phyloP scores from a whole-genome alignment of 2,329 filamentous ascomycete genomes.

The Coniochaeta hoffmannii region DNA sequence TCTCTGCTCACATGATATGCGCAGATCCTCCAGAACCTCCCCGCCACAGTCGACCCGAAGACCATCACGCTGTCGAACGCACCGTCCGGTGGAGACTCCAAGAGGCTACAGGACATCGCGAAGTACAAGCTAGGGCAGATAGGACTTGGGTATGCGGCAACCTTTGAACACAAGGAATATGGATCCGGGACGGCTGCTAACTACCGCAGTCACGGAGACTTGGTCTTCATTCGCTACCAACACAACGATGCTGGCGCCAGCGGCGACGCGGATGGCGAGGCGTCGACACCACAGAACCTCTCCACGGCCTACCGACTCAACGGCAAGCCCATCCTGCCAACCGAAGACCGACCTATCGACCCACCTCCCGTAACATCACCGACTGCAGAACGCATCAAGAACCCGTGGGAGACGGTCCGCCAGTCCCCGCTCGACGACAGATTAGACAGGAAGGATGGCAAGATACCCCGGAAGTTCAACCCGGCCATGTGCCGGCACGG shows the following conservation, averaged over 20 bases:
- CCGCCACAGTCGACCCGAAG: constrained; percentile 51
- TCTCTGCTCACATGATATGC: constrained; percentile 10
- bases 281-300: constrained; percentile 24
- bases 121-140: constrained; percentile 50
- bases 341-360: constrained; percentile 59
- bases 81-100: constrained; percentile 50
- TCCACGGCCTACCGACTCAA: constrained; percentile 63
- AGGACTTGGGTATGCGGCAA: constrained; percentile 44
- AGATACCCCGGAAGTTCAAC: constrained; percentile 70
- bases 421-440: constrained; percentile 83
- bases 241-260: constrained; percentile 43
- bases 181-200: background rate
- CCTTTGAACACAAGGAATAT: no score
- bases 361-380: constrained; percentile 48
- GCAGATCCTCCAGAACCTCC: constrained; percentile 52
- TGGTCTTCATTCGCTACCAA: constrained; percentile 80
- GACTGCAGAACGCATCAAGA: constrained; percentile 58
- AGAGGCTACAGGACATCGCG: constrained; percentile 50
- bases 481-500: constrained; percentile 90
- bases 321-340: constrained; percentile 64
- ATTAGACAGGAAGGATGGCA: constrained; percentile 82
- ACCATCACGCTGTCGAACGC: constrained; percentile 56
- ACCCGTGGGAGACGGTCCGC: constrained; percentile 86
- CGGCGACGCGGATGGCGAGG: constrained; percentile 28
- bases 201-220: constrained; percentile 68